These are phyloP conservation scores for Acacia crassicarpa DNA, from an alignment of 306 rosid species.

Conservation along the genomic window DNA sequence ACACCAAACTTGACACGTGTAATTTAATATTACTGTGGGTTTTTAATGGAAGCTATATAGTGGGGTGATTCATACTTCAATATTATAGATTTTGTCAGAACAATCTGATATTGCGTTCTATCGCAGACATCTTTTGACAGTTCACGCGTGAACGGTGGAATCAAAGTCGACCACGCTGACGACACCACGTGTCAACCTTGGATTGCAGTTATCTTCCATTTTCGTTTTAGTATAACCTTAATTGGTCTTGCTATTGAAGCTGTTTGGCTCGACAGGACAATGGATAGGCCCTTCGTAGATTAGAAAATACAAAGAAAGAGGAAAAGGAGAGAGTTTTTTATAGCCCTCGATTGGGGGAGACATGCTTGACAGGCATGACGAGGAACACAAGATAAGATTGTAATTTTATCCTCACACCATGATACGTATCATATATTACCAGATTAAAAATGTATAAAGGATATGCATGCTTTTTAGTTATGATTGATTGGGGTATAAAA, in stretches of 20 bases:
- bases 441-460: neutral
- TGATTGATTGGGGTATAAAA: neutral
- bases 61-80: conserved; percentile 25
- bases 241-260: conserved; percentile 1
- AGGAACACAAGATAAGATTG: conserved; percentile 38
- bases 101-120: conserved; percentile 63
- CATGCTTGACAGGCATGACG: conserved; percentile 18
- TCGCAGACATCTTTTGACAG: conserved; percentile 57
- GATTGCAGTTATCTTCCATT: conserved; percentile 40
- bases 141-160: conserved; percentile 59
- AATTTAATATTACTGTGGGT: neutral
- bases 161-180: conserved; percentile 20
- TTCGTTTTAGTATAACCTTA: conserved; percentile 1
- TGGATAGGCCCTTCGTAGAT: neutral
- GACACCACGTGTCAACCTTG: conserved; percentile 49
- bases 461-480: neutral
- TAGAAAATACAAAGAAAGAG: conserved; percentile 9
- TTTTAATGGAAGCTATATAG: neutral
- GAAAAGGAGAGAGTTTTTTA: neutral
- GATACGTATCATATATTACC: neutral
- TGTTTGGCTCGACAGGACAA: conserved; percentile 24
- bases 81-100: neutral
- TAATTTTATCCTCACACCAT: conserved; percentile 23
- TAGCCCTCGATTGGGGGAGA: conserved; percentile 16
- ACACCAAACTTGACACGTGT: conserved; percentile 38